phyloP scores from a whole-genome alignment of 768 basidiomycete genomes.

The Galerina marginata region DNA sequence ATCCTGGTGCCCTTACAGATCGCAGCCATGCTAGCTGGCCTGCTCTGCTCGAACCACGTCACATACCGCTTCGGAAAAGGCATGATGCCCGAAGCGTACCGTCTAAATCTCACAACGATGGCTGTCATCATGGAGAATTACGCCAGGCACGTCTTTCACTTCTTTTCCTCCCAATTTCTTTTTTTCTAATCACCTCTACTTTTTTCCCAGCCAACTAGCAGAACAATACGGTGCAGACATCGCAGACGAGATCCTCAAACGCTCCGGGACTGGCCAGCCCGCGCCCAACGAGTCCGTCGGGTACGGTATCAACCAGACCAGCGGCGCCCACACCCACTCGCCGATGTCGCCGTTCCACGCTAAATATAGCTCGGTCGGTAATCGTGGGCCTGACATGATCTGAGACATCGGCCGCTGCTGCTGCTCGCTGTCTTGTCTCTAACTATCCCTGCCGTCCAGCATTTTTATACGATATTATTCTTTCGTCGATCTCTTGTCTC shows the following conservation, averaged over 20 bases:
- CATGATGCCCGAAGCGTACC: slow-evolving; percentile 84
- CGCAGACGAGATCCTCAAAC: slow-evolving; percentile 58
- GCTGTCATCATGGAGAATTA: slow-evolving; percentile 75
- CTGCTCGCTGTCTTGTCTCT: no score
- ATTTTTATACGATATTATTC: no score
- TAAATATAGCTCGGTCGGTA: not conserved
- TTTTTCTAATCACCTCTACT: not conserved
- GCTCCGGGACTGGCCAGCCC: slow-evolving; percentile 39
- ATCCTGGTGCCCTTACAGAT: slow-evolving; percentile 70
- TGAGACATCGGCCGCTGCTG: no score
- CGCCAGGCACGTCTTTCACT: slow-evolving; percentile 36
- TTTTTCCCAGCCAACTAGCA: slow-evolving; percentile 59
- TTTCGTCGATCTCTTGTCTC: no score
- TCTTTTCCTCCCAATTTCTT: not conserved
- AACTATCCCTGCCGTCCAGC: no score
- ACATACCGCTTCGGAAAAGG: slow-evolving; percentile 89
- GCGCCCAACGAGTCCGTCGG: not conserved
- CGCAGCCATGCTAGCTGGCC: slow-evolving; percentile 59
- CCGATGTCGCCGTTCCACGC: slow-evolving; percentile 2
- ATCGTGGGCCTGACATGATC: no score
- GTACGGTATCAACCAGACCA: not conserved
- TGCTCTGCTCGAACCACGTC: slow-evolving; percentile 81
- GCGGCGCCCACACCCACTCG: not conserved
- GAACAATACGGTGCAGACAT: slow-evolving; percentile 70
- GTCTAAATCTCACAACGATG: slow-evolving; percentile 71